Evolutionary conservation across 2,329 filamentous ascomycete genomes (phyloP).

Genomic region (Colletotrichum siamense): DNA sequence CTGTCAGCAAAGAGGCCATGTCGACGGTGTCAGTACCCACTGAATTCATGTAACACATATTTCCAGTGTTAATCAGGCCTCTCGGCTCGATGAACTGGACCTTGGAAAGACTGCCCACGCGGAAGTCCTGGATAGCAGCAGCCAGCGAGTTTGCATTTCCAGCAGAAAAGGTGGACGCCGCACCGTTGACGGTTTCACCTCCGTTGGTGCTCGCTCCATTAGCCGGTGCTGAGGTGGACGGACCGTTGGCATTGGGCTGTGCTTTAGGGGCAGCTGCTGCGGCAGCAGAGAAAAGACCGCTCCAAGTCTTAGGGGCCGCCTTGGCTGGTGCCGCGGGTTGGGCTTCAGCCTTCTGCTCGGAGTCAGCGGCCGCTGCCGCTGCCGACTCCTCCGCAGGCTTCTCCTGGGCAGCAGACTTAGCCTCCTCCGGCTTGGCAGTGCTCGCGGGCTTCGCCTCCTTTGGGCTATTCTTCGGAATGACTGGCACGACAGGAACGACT

Average conservation of each 20-base stretch:
- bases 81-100: slow-evolving; percentile 88
- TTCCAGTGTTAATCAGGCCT: slow-evolving; percentile 94
- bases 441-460: slow-evolving; percentile 29
- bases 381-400: slow-evolving; percentile 26
- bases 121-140: slow-evolving; percentile 78
- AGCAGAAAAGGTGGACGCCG: neutral
- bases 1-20: neutral
- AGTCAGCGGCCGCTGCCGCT: slow-evolving; percentile 10
- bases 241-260: slow-evolving; percentile 26
- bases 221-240: slow-evolving; percentile 2
- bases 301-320: slow-evolving; percentile 43
- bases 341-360: slow-evolving; percentile 4
- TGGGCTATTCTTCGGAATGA: slow-evolving; percentile 44
- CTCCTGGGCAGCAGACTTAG: slow-evolving; percentile 21
- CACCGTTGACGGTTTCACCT: slow-evolving; percentile 16
- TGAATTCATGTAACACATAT: slow-evolving; percentile 99
- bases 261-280: slow-evolving; percentile 21
- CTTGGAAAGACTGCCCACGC: slow-evolving; percentile 68
- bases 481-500: slow-evolving; percentile 53
- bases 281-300: slow-evolving; percentile 40
- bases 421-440: neutral
- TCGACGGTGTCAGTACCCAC: slow-evolving; percentile 57
- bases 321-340: slow-evolving; percentile 28
- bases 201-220: slow-evolving; percentile 17
- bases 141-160: slow-evolving; percentile 62